Conservation (phyloP, 192 early-diverging fungal genomes). For the Backusella macrospora region DNA sequence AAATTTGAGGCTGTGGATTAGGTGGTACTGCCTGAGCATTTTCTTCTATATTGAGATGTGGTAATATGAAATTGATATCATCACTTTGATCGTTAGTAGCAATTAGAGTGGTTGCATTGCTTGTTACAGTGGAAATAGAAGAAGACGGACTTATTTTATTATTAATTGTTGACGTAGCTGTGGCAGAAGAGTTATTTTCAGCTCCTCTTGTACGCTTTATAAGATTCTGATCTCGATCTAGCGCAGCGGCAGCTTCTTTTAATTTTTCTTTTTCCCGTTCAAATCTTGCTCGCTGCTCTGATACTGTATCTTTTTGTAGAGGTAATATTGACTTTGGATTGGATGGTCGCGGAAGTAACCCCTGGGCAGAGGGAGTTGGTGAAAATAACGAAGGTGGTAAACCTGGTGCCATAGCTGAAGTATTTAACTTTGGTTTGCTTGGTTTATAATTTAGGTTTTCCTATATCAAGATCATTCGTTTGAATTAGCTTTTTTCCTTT, state of each 20-base stretch:
- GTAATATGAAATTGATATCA: neutral
- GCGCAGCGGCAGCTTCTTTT: conserved; percentile 1
- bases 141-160: neutral
- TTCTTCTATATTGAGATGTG: conserved; percentile 18
- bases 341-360: neutral
- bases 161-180: neutral
- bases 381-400: conserved; percentile 11
- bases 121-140: neutral
- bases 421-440: neutral
- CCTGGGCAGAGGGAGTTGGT: neutral
- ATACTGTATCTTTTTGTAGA: neutral
- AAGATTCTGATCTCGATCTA: conserved; percentile 18
- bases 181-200: neutral
- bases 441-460: neutral
- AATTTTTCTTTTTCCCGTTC: conserved; percentile 25
- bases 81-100: conserved; percentile 24
- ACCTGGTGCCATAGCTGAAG: neutral
- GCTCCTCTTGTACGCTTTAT: conserved; percentile 7
- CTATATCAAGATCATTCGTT: neutral
- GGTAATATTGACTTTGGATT: conserved; percentile 2
- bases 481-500: neutral
- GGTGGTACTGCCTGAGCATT: conserved; percentile 9
- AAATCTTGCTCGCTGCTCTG: conserved; percentile 18
- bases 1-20: conserved; percentile 40
- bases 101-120: neutral